Evolutionary conservation across 2,329 filamentous ascomycete genomes (phyloP).

Genomic region (Diaporthe destruens): DNA sequence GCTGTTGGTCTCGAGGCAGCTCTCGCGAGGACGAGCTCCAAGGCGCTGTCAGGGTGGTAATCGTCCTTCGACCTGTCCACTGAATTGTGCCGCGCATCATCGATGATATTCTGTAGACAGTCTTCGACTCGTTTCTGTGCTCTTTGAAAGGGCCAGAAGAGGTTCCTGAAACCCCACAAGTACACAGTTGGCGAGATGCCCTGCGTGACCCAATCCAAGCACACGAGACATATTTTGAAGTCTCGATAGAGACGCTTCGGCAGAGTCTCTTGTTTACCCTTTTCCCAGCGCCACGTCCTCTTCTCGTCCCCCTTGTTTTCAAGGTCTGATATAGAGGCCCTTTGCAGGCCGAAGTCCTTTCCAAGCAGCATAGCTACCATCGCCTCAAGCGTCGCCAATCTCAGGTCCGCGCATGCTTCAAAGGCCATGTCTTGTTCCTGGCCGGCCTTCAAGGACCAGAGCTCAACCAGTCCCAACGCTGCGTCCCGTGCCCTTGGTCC

Average conservation of each 20-base stretch:
- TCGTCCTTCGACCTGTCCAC: not conserved
- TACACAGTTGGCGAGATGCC: slow-evolving; percentile 18
- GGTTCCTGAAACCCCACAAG: not conserved
- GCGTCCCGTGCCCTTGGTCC: not conserved
- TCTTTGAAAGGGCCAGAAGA: slow-evolving; percentile 19
- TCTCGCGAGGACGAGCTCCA: slow-evolving; percentile 8
- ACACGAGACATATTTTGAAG: not conserved
- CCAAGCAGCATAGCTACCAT: slow-evolving; percentile 7
- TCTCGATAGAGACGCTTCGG: slow-evolving; percentile 15
- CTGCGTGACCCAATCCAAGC: slow-evolving; percentile 22
- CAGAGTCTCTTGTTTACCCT: not conserved
- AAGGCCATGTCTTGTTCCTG: not conserved
- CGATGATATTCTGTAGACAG: not conserved
- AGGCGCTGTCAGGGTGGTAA: not conserved
- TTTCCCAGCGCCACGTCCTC: not conserved
- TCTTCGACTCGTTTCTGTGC: slow-evolving; percentile 9
- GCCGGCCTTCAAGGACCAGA: not conserved
- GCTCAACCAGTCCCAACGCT: slow-evolving; percentile 2
- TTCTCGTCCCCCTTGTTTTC: not conserved
- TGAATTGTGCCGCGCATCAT: not conserved
- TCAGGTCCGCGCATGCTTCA: slow-evolving; percentile 1
- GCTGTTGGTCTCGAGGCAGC: not conserved
- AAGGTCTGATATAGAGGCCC: not conserved
- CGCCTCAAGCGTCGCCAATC: slow-evolving; percentile 13
- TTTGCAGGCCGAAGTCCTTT: not conserved